A percentile compares a stretch with the other conserved stretches of the same genome.
phyloP scores from a whole-genome alignment of 2,329 filamentous ascomycete genomes.

The Hymenoscyphus salicellus region DNA sequence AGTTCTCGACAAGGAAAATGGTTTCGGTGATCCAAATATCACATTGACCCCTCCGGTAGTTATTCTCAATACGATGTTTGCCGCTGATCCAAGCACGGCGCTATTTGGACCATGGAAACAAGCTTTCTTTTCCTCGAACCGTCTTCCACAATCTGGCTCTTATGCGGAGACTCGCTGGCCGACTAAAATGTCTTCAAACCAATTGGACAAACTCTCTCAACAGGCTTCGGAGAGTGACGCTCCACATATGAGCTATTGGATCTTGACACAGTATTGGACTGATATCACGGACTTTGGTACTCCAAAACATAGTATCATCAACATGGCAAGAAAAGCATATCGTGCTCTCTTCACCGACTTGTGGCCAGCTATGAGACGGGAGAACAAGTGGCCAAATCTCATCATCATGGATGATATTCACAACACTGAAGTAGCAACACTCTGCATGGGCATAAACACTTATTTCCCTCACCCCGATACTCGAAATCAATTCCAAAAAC shows the following conservation, averaged over 20 bases:
- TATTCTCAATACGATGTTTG: not conserved
- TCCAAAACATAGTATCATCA: slow-evolving; percentile 13
- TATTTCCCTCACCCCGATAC: not conserved
- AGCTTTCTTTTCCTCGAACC: slow-evolving; percentile 17
- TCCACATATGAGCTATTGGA: slow-evolving; percentile 16
- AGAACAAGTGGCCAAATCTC: not conserved
- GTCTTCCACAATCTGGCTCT: slow-evolving; percentile 15
- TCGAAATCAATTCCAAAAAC: not conserved
- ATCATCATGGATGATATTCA: slow-evolving; percentile 19
- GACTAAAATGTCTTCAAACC: slow-evolving; percentile 12
- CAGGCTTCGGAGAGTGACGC: slow-evolving; percentile 4
- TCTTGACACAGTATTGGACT: slow-evolving; percentile 14
- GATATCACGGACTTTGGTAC: slow-evolving; percentile 14
- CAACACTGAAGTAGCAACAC: slow-evolving; percentile 14
- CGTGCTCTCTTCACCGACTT: slow-evolving; percentile 2
- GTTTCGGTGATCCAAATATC: not conserved
- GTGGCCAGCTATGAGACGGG: not conserved
- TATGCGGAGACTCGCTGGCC: slow-evolving; percentile 19
- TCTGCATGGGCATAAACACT: slow-evolving; percentile 21
- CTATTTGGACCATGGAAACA: not conserved
- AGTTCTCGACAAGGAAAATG: slow-evolving; percentile 8
- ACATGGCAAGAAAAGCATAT: slow-evolving; percentile 14
- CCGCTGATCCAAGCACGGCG: not conserved
- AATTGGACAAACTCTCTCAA: slow-evolving; percentile 13
- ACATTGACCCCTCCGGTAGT: not conserved